Base-by-base conservation (phyloP, 1,139 yeast genomes). In the Kodamaea arcana region DNA sequence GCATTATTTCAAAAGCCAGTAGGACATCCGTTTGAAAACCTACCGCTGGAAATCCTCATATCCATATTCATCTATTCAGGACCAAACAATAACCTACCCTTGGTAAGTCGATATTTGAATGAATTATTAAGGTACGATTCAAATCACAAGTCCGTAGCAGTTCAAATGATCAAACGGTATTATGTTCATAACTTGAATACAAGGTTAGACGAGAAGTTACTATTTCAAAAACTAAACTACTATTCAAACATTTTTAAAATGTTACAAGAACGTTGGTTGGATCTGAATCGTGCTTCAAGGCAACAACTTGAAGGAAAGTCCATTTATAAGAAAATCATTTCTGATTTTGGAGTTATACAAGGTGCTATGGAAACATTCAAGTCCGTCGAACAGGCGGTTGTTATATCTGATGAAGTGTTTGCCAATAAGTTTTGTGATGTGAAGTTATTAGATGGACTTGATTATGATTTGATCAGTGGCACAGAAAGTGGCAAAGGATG, bases 11-110 rank as follows among this genome's bases (percentile, higher is more conserved):
- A n/a, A n/a, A n/a, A n/a, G n/a, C n/a, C n/a, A n/a, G n/a, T n/a
- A n/a, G n/a, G n/a, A n/a, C n/a, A n/a, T n/a, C n/a, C 17, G 4
- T 14, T 25, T 15, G 28, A 25, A 17, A 39, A 47, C 14, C 46
- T 69, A 13, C 74, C 75, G 1, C 33, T 42, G 4, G 71, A 67
- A 32, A 36, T 69, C 1, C 33, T 68, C 10, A 42, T 44, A 13
- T 45, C 49, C 23, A 61, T 69, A 15, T 69, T 63, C 41, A 44
- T 60, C 5, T 40, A 42, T 16, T 48, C 63, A 1, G 63, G 66
- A 5, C 46, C 66, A 3, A 47, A 52, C 29, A 58, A 59, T 32
- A 41, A 47, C 27, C 54, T 61, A n/a, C 51, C 61, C 1, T 43
- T 58, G 13, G 45, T 54, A 1, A 63, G 54, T 44, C 49, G 47